Conservation (phyloP, 352 stramenopile species). For the Phytophthora crassamura region DNA sequence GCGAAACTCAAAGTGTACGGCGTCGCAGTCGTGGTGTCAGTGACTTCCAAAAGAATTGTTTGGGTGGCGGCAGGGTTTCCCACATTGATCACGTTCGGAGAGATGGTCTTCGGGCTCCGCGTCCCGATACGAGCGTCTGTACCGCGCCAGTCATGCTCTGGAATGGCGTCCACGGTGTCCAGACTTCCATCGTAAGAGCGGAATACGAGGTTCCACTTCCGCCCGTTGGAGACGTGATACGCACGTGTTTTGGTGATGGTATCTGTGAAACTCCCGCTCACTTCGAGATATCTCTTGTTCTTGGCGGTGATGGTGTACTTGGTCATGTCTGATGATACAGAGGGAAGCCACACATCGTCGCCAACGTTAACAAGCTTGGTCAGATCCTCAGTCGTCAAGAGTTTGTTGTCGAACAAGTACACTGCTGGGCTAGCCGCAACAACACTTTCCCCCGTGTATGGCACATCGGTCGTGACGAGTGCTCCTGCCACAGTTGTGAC, state of each 20-base stretch:
- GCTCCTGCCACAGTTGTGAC: slow-evolving; percentile 29
- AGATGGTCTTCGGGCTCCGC: slow-evolving; percentile 41
- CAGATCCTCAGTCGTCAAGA: slow-evolving; percentile 70
- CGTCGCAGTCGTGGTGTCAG: slow-evolving; percentile 23
- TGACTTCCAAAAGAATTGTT: slow-evolving; percentile 63
- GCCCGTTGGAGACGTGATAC: slow-evolving; percentile 53
- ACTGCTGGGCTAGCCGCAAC: slow-evolving; percentile 34
- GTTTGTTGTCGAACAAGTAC: slow-evolving; percentile 68
- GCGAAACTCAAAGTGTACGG: slow-evolving; percentile 66
- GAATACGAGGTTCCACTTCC: slow-evolving; percentile 73
- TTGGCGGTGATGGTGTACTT: slow-evolving; percentile 50
- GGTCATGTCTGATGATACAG: slow-evolving; percentile 46
- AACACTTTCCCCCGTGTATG: slow-evolving; percentile 47
- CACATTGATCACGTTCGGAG: slow-evolving; percentile 49
- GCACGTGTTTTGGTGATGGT: slow-evolving; percentile 44
- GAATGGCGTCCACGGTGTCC: slow-evolving; percentile 63
- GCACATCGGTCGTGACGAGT: slow-evolving; percentile 41
- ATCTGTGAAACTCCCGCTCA: slow-evolving; percentile 56
- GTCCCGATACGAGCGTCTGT: slow-evolving; percentile 60
- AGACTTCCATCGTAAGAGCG: slow-evolving; percentile 67
- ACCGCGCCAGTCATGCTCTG: slow-evolving; percentile 65
- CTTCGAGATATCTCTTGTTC: slow-evolving; percentile 43
- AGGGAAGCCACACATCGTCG: slow-evolving; percentile 69
- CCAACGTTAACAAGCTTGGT: slow-evolving; percentile 32
- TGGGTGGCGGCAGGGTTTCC: slow-evolving; percentile 64